Conservation (phyloP, 163 green algal species). For the Smithsoniella earleae region DNA sequence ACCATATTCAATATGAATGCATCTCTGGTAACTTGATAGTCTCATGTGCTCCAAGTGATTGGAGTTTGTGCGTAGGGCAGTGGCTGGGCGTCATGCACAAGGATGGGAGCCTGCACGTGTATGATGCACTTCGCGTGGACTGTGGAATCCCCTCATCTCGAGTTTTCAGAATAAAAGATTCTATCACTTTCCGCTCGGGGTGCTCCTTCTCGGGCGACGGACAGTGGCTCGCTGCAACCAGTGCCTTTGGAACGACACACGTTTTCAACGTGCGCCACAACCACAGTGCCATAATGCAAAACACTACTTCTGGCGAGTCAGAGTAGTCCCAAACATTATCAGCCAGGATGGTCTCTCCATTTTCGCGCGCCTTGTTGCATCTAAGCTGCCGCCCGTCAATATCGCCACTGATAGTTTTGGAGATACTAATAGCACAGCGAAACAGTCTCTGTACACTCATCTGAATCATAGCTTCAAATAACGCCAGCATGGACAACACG, state of each 20-base stretch:
- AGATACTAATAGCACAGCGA: no score
- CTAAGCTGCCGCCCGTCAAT: no score
- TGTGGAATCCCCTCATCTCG: background rate
- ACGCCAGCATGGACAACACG: no score
- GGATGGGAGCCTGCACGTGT: background rate
- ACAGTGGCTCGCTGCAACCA: conserved; percentile 1
- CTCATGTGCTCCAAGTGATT: background rate
- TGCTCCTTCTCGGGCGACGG: background rate
- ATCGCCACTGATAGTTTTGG: no score
- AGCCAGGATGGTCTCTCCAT: no score
- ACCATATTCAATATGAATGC: background rate
- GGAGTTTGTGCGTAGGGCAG: background rate
- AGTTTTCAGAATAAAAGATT: background rate
- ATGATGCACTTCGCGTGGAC: conserved; percentile 6
- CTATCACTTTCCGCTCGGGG: background rate
- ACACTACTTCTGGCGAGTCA: no score
- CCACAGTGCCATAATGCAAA: no score
- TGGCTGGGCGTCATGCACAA: background rate
- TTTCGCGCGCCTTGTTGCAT: no score
- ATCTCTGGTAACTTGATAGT: background rate
- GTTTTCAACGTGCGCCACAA: background rate
- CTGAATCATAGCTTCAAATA: no score
- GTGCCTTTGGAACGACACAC: background rate
- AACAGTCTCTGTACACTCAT: no score
- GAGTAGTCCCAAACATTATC: no score